A percentile compares a stretch with the other conserved stretches of the same genome.
Evolutionary conservation across 164 flowering plant genomes (phyloP).

Genomic region (Echeveria elegans): DNA sequence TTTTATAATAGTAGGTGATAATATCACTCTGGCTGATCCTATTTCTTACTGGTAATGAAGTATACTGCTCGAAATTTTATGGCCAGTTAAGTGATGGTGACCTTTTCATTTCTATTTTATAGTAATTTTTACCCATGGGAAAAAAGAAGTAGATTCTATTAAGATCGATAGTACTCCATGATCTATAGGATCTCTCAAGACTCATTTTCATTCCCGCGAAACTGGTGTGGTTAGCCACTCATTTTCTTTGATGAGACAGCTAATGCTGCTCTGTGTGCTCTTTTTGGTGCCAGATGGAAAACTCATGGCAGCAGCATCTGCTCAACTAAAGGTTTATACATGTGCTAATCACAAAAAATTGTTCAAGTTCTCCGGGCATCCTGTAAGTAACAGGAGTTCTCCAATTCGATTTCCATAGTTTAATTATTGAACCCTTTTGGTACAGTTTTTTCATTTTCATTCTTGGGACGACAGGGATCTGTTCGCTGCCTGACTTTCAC

Average conservation of each 20-base stretch:
- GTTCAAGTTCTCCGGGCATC: conserved; percentile 93
- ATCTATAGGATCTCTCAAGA: not conserved
- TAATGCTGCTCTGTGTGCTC: no score
- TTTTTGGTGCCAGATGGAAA: conserved; percentile 54
- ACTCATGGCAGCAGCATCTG: conserved; percentile 69
- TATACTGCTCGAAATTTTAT: not conserved
- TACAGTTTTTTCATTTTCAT: not conserved
- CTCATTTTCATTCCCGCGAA: not conserved
- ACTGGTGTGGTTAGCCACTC: not conserved
- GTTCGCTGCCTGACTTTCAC: conserved; percentile 69
- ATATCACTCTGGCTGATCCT: not conserved
- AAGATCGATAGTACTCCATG: not conserved
- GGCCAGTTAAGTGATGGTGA: not conserved
- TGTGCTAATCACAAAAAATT: conserved; percentile 62
- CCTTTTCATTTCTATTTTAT: not conserved
- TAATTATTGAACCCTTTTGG: conserved; percentile 7
- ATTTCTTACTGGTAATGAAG: not conserved
- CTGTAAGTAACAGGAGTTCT: conserved; percentile 46
- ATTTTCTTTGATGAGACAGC: no score
- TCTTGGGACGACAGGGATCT: conserved; percentile 42
- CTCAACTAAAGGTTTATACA: conserved; percentile 61
- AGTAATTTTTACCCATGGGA: no score
- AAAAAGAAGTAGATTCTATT: not conserved
- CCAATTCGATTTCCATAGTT: not conserved
- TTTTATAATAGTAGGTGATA: not conserved